phyloP scores from a whole-genome alignment of 2,329 filamentous ascomycete species.

The Neofusicoccum sp. region DNA sequence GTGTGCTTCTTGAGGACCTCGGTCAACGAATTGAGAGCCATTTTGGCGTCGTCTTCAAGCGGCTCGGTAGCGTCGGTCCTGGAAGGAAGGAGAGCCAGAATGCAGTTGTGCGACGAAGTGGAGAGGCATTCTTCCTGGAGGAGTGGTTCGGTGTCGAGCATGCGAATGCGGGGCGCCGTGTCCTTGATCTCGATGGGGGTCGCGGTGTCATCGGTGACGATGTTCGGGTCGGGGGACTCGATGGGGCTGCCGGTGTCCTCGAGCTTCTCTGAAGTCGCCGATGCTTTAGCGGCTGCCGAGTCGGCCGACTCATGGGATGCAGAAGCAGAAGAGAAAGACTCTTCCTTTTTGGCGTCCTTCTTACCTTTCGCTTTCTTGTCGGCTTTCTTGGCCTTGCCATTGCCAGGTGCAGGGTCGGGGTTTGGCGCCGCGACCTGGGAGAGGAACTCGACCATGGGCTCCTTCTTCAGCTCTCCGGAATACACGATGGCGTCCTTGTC shows the following conservation, averaged over 20 bases:
- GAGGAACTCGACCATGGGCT: conserved; percentile 78
- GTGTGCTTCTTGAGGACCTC: conserved; percentile 77
- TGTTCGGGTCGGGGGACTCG: conserved; percentile 31
- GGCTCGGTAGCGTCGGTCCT: conserved; percentile 23
- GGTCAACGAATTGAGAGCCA: conserved; percentile 63
- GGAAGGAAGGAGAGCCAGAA: conserved; percentile 70
- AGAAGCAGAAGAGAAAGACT: conserved; percentile 47
- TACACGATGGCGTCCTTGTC: conserved; percentile 71
- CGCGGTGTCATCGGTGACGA: conserved; percentile 42
- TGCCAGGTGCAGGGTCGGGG: conserved; percentile 66
- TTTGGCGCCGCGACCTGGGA: conserved; percentile 79
- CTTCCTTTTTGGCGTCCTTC: conserved; percentile 44
- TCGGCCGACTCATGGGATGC: conserved; percentile 49
- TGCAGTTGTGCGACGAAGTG: conserved; percentile 76
- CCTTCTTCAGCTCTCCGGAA: conserved; percentile 83
- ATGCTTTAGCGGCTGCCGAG: conserved; percentile 49
- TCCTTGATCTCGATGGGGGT: conserved; percentile 57
- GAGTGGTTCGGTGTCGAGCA: conserved; percentile 64
- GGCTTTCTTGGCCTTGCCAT: conserved; percentile 47
- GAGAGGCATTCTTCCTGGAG: conserved; percentile 74
- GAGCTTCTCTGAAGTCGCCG: conserved; percentile 53
- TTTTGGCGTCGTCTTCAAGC: conserved; percentile 43
- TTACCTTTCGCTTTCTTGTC: conserved; percentile 47
- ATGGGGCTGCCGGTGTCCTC: conserved; percentile 53
- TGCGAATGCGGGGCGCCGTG: conserved; percentile 61